A percentile compares a stretch with the other conserved stretches of the same genome.
Evolutionary conservation across 148 eudicot genomes (phyloP).

Genomic region (Vaccinium myrtillus): DNA sequence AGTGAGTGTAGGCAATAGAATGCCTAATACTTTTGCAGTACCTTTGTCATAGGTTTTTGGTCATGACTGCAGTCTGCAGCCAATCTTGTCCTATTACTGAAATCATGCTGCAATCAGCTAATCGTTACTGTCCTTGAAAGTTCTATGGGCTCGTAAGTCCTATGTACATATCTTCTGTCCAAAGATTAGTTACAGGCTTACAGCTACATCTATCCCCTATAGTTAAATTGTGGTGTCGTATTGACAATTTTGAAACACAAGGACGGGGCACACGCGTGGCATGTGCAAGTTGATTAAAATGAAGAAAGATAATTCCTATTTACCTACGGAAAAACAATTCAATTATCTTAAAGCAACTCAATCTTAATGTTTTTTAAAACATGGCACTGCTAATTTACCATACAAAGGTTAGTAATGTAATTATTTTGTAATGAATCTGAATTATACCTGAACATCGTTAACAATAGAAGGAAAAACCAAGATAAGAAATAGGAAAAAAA

Average conservation of each 20-base stretch:
- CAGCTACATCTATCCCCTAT: neutral
- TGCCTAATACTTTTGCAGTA: neutral
- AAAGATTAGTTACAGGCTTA: neutral
- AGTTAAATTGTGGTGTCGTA: neutral
- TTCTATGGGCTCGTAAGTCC: neutral
- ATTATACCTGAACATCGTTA: no score
- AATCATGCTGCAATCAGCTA: neutral
- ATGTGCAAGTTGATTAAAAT: no score
- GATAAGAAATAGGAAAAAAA: no score
- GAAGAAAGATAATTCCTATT: no score
- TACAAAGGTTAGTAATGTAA: no score
- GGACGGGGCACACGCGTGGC: no score
- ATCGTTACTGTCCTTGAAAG: neutral
- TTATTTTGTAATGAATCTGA: no score
- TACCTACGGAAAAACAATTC: no score
- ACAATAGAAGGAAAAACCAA: no score
- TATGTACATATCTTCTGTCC: neutral
- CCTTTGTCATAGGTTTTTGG: neutral
- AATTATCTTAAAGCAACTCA: no score
- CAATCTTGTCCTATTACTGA: neutral
- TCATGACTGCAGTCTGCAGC: neutral
- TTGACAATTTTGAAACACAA: neutral
- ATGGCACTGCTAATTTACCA: no score
- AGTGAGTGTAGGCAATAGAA: neutral
- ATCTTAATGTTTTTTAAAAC: no score